Conservation (phyloP, 176 grass and related monocot genomes). For the Hsuehochloa calcarea region DNA sequence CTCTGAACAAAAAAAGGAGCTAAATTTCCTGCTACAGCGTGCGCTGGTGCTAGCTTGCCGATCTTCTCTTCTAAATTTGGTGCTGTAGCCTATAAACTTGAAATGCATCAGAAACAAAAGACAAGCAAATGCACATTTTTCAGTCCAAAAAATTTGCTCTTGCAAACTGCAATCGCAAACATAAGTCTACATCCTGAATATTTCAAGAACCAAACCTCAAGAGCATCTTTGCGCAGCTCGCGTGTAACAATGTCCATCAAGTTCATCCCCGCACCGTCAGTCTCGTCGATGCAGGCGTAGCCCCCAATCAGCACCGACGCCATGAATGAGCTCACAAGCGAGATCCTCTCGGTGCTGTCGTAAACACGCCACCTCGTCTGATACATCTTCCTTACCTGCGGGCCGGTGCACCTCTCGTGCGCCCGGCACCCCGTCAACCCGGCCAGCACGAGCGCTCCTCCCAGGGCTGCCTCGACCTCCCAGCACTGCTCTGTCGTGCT, state of each 20-base stretch:
- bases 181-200: neutral
- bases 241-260: conserved; percentile 76
- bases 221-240: conserved; percentile 46
- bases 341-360: conserved; percentile 66
- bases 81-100: conserved; percentile 59
- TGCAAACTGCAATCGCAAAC: neutral
- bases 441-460: conserved; percentile 55
- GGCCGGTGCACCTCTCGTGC: conserved; percentile 77
- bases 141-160: neutral
- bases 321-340: conserved; percentile 88
- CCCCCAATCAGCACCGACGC: conserved; percentile 67
- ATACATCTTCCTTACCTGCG: conserved; percentile 68
- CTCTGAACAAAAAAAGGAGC: conserved; percentile 86
- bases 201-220: conserved; percentile 49
- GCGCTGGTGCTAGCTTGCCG: conserved; percentile 60
- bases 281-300: conserved; percentile 82
- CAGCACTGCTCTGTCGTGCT: conserved; percentile 57
- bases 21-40: conserved; percentile 60
- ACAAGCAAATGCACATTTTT: neutral
- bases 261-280: conserved; percentile 92
- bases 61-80: conserved; percentile 66
- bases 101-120: conserved; percentile 2
- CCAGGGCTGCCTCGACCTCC: conserved; percentile 67
- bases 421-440: conserved; percentile 70
- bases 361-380: conserved; percentile 47